Base-by-base conservation (phyloP, 805 yeast species). In the Candida taoyuanica region DNA sequence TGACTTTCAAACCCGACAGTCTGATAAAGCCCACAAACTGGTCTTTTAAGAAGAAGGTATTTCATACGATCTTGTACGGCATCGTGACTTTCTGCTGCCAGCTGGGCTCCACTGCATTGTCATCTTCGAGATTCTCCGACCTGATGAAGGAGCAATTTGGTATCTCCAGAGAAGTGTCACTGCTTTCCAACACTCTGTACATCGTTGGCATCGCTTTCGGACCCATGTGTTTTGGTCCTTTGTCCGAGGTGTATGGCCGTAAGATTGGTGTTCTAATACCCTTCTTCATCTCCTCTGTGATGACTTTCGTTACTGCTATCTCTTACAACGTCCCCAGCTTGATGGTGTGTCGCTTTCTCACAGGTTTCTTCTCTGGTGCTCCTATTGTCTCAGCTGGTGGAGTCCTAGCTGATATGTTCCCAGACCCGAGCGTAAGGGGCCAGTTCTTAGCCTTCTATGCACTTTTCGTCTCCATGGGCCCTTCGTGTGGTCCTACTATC, bases 181-280 rank as follows among this genome's bases (percentile, higher is more conserved):
- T 73, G 13, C 60, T 81, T 32, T 69, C 74, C 9, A 71, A 81
- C 2, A 67, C 86, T 0, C 58, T 81, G 13, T 82, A 73, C 47
- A 74, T 81, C 11, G 54, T 79, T 33, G 89, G 88, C 0, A 73
- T 79, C 50, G 85, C 84, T 1, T 59, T 76, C 13, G 89, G 88
- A 0, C 53, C 53, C 7, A 47, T 78, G 56, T 46, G 80, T 11
- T 76, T 78, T 71, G 85, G 82, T 1, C 83, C 83, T 2, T 46
- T 74, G 8, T 71, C 78, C 2, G 62, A 57, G 28, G 57, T 63
- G 2, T 62, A 53, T 39, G 68, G 70, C 6, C 58, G 78, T 30
- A 70, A 63, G 46, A 43, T 56, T 5, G 71, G 74, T 20, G 65
- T 73, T 17, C 44, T 73, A 20, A 36, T 62, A 3, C 76, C 80